Conservation (phyloP, 2,329 filamentous ascomycete species). For the Venturia carpophila region DNA sequence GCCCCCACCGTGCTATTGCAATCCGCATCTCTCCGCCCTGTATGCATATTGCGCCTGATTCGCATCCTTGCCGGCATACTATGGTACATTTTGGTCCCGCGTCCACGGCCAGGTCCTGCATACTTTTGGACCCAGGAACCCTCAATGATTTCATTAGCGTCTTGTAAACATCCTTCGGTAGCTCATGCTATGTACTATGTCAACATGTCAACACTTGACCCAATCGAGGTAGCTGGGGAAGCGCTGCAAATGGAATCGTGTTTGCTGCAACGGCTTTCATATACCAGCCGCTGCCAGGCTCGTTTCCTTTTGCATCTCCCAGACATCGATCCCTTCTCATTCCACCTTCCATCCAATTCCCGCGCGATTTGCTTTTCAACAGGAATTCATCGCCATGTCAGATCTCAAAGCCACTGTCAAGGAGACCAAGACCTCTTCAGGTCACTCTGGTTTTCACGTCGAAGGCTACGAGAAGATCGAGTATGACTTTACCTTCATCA, state of each 20-base stretch:
- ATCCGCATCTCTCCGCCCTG: neutral
- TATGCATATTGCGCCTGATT: neutral
- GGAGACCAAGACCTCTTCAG: constrained; percentile 45
- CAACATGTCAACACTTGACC: constrained; percentile 1
- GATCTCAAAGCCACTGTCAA: constrained; percentile 59
- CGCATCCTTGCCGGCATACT: neutral
- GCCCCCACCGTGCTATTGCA: neutral
- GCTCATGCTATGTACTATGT: neutral
- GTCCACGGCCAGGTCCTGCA: neutral
- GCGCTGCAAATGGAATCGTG: neutral
- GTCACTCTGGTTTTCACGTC: constrained; percentile 53
- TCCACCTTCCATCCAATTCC: neutral
- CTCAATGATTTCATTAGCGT: neutral
- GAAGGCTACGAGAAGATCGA: constrained; percentile 69
- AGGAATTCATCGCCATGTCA: constrained; percentile 46
- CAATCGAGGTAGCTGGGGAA: neutral
- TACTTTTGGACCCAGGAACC: neutral
- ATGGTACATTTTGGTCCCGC: neutral
- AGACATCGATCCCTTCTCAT: neutral
- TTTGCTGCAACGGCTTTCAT: neutral
- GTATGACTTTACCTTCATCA: constrained; percentile 67
- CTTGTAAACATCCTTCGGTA: neutral
- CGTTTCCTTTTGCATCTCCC: neutral
- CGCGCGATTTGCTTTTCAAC: constrained; percentile 17
- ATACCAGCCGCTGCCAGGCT: neutral